These are phyloP conservation scores for Hyphodiscus hymeniophilus DNA, from an alignment of 495 filamentous ascomycete species.

Conservation along the genomic window DNA sequence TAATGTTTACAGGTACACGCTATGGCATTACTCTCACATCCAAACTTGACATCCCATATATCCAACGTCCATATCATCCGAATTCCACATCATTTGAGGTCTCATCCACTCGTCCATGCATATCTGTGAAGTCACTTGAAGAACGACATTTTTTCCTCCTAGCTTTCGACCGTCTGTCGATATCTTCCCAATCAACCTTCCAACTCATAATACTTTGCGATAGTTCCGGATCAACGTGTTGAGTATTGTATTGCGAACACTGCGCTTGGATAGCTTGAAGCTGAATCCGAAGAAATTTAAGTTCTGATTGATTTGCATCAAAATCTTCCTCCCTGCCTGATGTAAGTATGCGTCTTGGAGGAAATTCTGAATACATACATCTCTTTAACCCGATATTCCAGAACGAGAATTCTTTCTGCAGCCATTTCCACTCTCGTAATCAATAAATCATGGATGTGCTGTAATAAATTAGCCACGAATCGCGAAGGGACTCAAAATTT, in stretches of 20 bases:
- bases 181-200: slow-evolving; percentile 24
- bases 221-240: slow-evolving; percentile 17
- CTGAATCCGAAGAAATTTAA: slow-evolving; percentile 43
- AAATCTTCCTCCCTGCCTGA: slow-evolving; percentile 29
- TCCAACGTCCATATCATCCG: no score
- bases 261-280: slow-evolving; percentile 46
- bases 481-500: neutral
- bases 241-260: slow-evolving; percentile 31
- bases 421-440: slow-evolving; percentile 42
- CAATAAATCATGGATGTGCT: slow-evolving; percentile 47
- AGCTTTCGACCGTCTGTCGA: slow-evolving; percentile 17
- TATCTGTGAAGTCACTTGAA: no score
- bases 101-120: no score
- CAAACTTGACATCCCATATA: no score
- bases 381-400: slow-evolving; percentile 38
- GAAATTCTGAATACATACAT: slow-evolving; percentile 26
- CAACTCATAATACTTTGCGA: slow-evolving; percentile 24
- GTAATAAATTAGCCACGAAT: slow-evolving; percentile 2
- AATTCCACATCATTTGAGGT: no score
- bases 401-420: slow-evolving; percentile 40
- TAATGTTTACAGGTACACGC: no score
- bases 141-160: slow-evolving; percentile 11
- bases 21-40: no score
- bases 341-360: neutral
- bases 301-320: slow-evolving; percentile 32